Base-by-base conservation (phyloP, 2,329 filamentous ascomycete genomes). In the Botrytis byssoidea region DNA sequence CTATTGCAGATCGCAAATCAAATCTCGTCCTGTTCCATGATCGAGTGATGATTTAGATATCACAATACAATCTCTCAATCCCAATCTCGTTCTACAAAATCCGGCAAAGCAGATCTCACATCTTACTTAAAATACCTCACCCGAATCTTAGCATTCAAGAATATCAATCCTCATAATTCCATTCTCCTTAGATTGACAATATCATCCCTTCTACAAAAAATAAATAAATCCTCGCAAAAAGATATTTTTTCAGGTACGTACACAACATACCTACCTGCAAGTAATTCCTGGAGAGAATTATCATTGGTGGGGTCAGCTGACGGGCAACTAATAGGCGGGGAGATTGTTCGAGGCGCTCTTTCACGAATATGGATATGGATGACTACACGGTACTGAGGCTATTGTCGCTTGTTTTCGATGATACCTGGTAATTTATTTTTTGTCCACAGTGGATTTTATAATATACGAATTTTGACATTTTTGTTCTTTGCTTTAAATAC, bases 201-300 rank as follows among this genome's bases (percentile, higher is more conserved):
- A n/a, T 55, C 5, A 16, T 16, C 3, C 5, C 5, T 16, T 16
- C 5, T 3, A n/a, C 1, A 14, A 9, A 1, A 16, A 55, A 7
- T 7, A 55, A 55, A 55, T 16, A n/a, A n/a, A 55, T 55, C 5
- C 25, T 5, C 25, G 6, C 48, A 55, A n/a, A 55, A n/a, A 14
- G 12, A 4, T 14, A n/a, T 16, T 51, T 51, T 51, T 48, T 8
- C 20, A 48, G 20, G 46, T 48, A 57, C 3, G 20, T 25, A 57
- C 1, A 57, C 2, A 51, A 42, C 1, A 42, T 42, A 51, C 12
- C 12, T 42, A 51, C 12, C 12, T n/a, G 9, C 10, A 51, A 51
- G 25, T 51, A n/a, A n/a, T 60, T 60, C 9, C 4, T 35, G 32
- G 29, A 60, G 20, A 22, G 3, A 12, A 7, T 4, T 35, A 35